Conservation (phyloP, 345 rosid genomes). For the Acer yangbiense region DNA sequence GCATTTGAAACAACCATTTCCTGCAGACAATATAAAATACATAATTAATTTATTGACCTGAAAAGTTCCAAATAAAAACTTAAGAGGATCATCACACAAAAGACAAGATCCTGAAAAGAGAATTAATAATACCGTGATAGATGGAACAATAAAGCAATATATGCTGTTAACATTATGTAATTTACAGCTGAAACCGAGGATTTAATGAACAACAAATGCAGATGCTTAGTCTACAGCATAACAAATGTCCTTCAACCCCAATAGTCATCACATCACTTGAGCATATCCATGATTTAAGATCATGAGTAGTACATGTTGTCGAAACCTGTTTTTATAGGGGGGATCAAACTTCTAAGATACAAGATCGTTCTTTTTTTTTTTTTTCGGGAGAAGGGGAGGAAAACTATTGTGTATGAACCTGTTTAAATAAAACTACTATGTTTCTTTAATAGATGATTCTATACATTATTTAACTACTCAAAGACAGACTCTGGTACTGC, state of each 20-base stretch:
- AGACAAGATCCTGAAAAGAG: not conserved
- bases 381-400: not conserved
- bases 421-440: no score
- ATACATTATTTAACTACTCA: not conserved
- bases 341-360: not conserved
- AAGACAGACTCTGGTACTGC: not conserved
- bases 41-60: not conserved
- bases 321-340: not conserved
- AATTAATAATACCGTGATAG: not conserved
- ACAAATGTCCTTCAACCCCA: not conserved
- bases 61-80: not conserved
- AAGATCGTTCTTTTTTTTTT: no score
- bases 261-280: no score
- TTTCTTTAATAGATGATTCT: not conserved
- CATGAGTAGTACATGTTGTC: not conserved
- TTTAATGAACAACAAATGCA: not conserved
- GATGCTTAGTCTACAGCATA: not conserved
- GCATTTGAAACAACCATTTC: constrained; percentile 84
- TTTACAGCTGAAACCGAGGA: not conserved
- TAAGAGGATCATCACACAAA: not conserved
- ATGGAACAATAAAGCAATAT: not conserved
- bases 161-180: no score
- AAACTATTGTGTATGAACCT: not conserved
- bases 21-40: constrained; percentile 30
- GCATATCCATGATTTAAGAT: not conserved